Evolutionary conservation across 2,329 filamentous ascomycete species (phyloP), one percentile per base, ranked within the genome.

Genomic region (Colletotrichum tamarilloi): DNA sequence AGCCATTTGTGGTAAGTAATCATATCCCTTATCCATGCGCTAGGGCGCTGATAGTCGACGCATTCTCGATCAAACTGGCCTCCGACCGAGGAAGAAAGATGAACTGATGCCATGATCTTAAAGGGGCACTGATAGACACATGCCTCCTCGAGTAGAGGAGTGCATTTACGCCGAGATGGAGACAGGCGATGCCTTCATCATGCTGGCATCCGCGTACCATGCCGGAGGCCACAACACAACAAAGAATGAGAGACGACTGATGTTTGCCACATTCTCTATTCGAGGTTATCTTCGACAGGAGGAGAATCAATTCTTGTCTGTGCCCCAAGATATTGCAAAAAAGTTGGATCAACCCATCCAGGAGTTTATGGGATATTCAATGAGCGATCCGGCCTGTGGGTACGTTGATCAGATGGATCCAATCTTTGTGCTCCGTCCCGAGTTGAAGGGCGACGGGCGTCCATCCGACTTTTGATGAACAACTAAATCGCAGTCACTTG

Each of bases 1-100:
- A 79, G 77, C 66, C 77, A 80, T 74, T 70, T 75, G 55, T 80
- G 67, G 77, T 76, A 64, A 49, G 32, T 42, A 2, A 62, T 68
- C 24, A 68, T 42, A 14, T 42, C 38, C 38, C 38, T 12, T 42
- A 42, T 19, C 38, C 35, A 42, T 16, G 35, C 35, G 35, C 35
- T 42, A 42, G 5, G 35, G 35, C 35, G 14, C 35, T 42, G 12
- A 16, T 42, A 42, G 35, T 42, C 14, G 35, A 42, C 38, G 38
- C 16, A 14, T 12, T 42, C 38, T 42, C 38, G 38, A 14, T 42
- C 11, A 6, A 42, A 42, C 30, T 4, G 53, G 69, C 12, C 67
- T 67, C 49, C 64, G 73, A 8, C 62, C 49, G 22, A n/a, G 16
- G 35, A 12, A 3, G 16, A 28, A 14, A 26, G 16, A 57, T 26